phyloP scores from a whole-genome alignment of 1,284 basidiomycete genomes.

The Rhodotorula sp. region DNA sequence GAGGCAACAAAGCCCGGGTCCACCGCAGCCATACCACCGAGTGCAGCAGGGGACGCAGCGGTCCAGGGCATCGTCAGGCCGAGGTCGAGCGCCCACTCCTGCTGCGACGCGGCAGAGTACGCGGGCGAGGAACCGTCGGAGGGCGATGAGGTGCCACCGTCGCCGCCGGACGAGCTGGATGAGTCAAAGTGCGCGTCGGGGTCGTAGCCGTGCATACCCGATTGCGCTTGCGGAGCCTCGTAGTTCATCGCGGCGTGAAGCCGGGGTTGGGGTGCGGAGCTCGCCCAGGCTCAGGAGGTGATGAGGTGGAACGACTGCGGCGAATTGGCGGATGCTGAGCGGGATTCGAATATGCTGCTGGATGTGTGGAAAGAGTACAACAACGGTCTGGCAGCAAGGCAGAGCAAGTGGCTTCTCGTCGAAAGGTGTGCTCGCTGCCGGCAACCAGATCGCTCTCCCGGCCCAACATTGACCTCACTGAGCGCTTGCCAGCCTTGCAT shows the following conservation, averaged over 20 bases:
- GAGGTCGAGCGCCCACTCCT: slow-evolving; percentile 24
- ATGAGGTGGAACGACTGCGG: too few relatives aligned
- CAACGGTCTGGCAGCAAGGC: too few relatives aligned
- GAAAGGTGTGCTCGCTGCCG: too few relatives aligned
- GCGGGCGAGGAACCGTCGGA: slow-evolving; percentile 11
- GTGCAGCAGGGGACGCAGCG: background rate
- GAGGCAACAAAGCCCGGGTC: background rate
- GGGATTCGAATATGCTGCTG: too few relatives aligned
- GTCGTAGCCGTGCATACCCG: slow-evolving; percentile 2
- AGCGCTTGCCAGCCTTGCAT: too few relatives aligned
- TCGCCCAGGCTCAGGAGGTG: too few relatives aligned
- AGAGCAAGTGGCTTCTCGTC: too few relatives aligned
- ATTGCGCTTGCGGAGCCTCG: background rate
- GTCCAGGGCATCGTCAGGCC: slow-evolving; percentile 1
- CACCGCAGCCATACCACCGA: background rate
- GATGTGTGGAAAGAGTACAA: too few relatives aligned
- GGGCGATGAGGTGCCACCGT: slow-evolving; percentile 15
- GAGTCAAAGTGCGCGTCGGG: slow-evolving; percentile 22
- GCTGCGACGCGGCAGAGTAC: slow-evolving; percentile 18
- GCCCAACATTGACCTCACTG: too few relatives aligned
- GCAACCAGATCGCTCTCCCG: too few relatives aligned
- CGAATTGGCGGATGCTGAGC: too few relatives aligned
- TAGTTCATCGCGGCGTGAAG: slow-evolving; percentile 3
- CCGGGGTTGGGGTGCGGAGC: background rate
- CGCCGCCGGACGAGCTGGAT: slow-evolving; percentile 22